phyloP scores from a whole-genome alignment of 169 alveolate genomes.

The Babesia ovata region DNA sequence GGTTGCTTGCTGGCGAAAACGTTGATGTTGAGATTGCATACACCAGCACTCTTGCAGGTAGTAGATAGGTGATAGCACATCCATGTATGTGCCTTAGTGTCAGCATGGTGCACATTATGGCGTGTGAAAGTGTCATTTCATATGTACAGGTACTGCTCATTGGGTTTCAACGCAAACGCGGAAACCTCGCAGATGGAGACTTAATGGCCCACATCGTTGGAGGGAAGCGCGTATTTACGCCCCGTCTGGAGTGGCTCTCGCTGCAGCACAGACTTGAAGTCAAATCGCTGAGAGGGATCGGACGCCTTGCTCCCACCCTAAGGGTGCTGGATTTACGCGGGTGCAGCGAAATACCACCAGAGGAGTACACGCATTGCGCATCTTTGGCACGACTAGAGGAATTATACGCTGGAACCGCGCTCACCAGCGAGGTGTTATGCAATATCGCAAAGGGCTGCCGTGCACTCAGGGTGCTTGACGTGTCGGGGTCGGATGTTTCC shows the following conservation, averaged over 20 bases:
- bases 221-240: not conserved
- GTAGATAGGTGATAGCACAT: no score
- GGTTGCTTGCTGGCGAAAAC: no score
- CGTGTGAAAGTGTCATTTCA: not conserved
- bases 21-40: no score
- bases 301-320: slow-evolving; percentile 19
- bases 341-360: slow-evolving; percentile 37
- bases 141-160: slow-evolving; percentile 14
- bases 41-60: no score
- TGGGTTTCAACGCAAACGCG: slow-evolving; percentile 4
- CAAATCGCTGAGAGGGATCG: slow-evolving; percentile 18
- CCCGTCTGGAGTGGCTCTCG: slow-evolving; percentile 28
- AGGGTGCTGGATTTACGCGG: slow-evolving; percentile 54
- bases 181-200: not conserved
- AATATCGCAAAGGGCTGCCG: slow-evolving; percentile 31
- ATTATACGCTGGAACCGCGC: slow-evolving; percentile 28
- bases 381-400: slow-evolving; percentile 25
- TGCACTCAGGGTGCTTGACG: slow-evolving; percentile 42
- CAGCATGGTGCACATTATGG: not conserved
- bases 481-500: slow-evolving; percentile 49
- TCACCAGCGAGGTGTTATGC: slow-evolving; percentile 1
- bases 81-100: not conserved
- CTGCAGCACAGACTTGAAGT: slow-evolving; percentile 25
- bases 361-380: slow-evolving; percentile 23
- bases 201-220: slow-evolving; percentile 5